Percentiles rank a stretch among this genome's conserved stretches.
Conservation (phyloP, 129 eudicot genomes). For the Arctium minus region DNA sequence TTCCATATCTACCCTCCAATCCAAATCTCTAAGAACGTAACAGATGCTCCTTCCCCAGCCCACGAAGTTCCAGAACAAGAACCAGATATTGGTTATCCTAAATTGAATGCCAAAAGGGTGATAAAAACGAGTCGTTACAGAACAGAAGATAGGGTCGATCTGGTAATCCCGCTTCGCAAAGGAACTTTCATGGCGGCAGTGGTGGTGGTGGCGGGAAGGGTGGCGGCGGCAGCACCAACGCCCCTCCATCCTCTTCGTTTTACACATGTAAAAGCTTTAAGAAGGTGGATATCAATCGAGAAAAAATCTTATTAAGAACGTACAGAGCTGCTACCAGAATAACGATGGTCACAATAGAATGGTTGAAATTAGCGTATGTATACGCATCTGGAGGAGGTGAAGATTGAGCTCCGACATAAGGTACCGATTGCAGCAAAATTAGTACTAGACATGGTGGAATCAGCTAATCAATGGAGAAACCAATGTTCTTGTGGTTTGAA, state of each 20-base stretch:
- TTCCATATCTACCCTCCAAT: no score
- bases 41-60: no score
- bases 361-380: constrained; percentile 21
- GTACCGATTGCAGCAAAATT: neutral
- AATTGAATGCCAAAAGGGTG: no score
- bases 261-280: constrained; percentile 25
- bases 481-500: neutral
- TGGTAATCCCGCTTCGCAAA: constrained; percentile 40
- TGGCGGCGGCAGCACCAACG: constrained; percentile 54
- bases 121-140: constrained; percentile 66
- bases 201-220: constrained; percentile 48
- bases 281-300: constrained; percentile 39
- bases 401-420: constrained; percentile 27
- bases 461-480: neutral
- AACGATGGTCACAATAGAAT: constrained; percentile 34
- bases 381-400: constrained; percentile 14
- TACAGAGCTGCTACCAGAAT: constrained; percentile 26
- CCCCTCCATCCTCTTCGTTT: constrained; percentile 36
- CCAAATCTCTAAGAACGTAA: no score
- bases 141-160: constrained; percentile 73
- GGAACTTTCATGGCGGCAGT: constrained; percentile 58
- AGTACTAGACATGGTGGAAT: neutral
- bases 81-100: no score
- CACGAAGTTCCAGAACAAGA: no score
- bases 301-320: constrained; percentile 30